These are phyloP conservation scores for Arthrobotrys entomopaga DNA, from an alignment of 2,329 filamentous ascomycete species.

Conservation along the genomic window DNA sequence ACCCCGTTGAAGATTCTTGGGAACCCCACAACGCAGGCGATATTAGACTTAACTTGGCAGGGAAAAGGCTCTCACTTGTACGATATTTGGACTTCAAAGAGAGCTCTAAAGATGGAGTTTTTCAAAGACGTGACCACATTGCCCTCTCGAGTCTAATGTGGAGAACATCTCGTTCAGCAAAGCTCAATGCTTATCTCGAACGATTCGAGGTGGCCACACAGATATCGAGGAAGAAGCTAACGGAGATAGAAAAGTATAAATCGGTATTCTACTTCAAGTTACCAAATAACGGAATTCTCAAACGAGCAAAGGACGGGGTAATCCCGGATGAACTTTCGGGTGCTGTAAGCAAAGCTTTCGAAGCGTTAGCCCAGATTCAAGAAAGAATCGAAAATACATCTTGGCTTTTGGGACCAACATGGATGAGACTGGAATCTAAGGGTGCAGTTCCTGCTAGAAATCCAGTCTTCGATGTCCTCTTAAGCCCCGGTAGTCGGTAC, in stretches of 20 bases:
- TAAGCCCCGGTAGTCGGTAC: background rate
- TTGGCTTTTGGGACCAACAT: background rate
- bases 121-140: background rate
- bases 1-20: background rate
- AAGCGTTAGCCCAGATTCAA: background rate
- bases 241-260: background rate
- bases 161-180: background rate
- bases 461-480: background rate
- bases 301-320: background rate
- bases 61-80: background rate
- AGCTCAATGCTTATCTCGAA: background rate
- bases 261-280: background rate
- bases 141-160: background rate
- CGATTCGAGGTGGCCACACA: background rate
- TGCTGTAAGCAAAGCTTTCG: background rate
- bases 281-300: background rate
- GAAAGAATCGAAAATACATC: background rate
- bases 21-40: background rate
- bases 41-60: background rate
- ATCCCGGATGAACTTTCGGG: background rate
- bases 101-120: background rate
- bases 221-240: background rate
- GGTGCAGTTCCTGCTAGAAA: background rate
- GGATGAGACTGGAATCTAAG: background rate
- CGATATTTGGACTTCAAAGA: background rate